Conservation (phyloP, 169 alveolate species). For the Eimeria praecox region DNA sequence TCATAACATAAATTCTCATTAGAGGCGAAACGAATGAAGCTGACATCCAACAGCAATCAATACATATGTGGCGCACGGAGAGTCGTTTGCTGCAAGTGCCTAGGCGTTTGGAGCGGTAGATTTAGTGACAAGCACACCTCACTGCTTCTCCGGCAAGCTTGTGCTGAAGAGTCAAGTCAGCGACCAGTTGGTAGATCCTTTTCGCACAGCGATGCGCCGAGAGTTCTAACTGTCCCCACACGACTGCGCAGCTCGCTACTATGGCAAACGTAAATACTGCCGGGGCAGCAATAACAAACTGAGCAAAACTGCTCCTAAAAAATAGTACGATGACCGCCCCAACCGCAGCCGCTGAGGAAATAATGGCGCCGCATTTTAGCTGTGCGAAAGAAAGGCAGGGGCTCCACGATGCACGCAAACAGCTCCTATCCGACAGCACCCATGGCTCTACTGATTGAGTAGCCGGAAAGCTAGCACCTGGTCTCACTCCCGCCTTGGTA, state of each 20-base stretch:
- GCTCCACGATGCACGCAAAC: not conserved
- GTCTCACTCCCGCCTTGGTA: not conserved
- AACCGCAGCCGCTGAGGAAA: constrained; percentile 17
- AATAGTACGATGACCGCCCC: not conserved
- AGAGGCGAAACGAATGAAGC: not conserved
- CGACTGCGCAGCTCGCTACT: constrained; percentile 41
- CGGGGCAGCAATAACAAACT: not conserved
- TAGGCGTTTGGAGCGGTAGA: not conserved
- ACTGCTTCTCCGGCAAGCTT: constrained; percentile 38
- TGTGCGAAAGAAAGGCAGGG: not conserved
- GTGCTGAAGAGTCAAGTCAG: constrained; percentile 39
- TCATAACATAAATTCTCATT: not conserved
- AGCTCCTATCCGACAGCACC: not conserved
- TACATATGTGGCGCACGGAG: not conserved
- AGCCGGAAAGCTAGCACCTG: not conserved
- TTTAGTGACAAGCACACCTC: constrained; percentile 4
- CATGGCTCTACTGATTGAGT: not conserved
- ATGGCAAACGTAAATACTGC: not conserved
- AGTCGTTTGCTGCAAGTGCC: not conserved
- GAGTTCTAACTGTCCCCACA: constrained; percentile 24
- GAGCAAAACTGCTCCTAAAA: not conserved
- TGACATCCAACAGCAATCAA: not conserved
- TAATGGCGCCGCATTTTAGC: not conserved
- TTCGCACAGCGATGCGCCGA: not conserved
- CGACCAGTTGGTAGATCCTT: constrained; percentile 20